Evolutionary conservation across 192 early-diverging fungal genomes (phyloP).

Genomic region (Podila horticola): DNA sequence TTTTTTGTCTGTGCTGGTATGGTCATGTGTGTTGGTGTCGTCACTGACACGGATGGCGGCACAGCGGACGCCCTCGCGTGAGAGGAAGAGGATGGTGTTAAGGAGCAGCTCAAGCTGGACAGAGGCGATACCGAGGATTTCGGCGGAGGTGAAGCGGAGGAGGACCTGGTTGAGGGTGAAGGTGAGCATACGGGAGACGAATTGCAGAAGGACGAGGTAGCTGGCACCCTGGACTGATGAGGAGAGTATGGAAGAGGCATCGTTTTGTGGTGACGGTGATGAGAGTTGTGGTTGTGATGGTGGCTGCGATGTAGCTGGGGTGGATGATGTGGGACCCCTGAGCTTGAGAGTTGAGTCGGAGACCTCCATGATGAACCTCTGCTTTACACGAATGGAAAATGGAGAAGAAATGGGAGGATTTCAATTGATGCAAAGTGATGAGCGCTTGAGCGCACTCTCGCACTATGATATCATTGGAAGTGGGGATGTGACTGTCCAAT

Average conservation of each 20-base stretch:
- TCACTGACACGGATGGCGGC: constrained; percentile 71
- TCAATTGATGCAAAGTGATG: background rate
- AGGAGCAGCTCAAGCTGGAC: constrained; percentile 88
- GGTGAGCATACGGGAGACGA: constrained; percentile 79
- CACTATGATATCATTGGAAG: no score
- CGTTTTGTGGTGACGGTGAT: background rate
- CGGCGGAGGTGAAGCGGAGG: constrained; percentile 72
- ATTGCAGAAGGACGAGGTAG: constrained; percentile 80
- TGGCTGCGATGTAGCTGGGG: background rate
- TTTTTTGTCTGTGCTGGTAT: background rate
- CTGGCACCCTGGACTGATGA: constrained; percentile 77
- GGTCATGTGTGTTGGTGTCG: constrained; percentile 4
- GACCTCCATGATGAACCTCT: no score
- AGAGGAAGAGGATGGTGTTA: constrained; percentile 93
- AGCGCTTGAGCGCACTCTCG: no score
- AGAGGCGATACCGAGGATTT: constrained; percentile 84
- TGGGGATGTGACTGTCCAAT: no score
- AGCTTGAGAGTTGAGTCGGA: background rate
- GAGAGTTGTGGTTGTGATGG: background rate
- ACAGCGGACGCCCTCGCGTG: constrained; percentile 81
- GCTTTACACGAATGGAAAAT: background rate
- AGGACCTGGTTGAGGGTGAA: constrained; percentile 87
- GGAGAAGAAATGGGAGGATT: background rate
- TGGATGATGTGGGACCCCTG: background rate
- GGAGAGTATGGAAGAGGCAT: constrained; percentile 54